A percentile compares a stretch with the other conserved stretches of the same genome.
Evolutionary conservation across 768 basidiomycete genomes (phyloP).

Genomic region (Amanita inopinata): DNA sequence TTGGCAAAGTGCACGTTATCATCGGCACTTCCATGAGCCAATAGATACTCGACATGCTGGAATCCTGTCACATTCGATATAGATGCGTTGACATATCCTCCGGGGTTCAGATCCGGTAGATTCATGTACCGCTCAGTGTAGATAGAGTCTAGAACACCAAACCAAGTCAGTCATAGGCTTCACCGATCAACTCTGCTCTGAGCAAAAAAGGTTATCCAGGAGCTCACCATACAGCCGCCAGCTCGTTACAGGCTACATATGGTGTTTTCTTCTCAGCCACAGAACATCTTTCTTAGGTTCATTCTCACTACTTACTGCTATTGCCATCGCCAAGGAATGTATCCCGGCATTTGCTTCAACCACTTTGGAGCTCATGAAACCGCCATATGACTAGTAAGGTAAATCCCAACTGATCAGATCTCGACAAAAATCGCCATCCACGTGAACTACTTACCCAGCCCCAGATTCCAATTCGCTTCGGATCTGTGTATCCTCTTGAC

Average conservation of each 20-base stretch:
- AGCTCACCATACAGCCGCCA: conserved; percentile 73
- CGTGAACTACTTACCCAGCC: conserved; percentile 68
- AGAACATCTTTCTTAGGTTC: background rate
- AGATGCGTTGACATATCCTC: conserved; percentile 85
- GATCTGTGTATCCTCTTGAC: conserved; percentile 80
- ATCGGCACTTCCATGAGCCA: conserved; percentile 91
- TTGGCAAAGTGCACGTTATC: conserved; percentile 97
- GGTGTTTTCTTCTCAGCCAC: conserved; percentile 3
- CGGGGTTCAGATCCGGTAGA: conserved; percentile 64
- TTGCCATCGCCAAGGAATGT: conserved; percentile 84
- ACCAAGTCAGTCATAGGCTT: conserved; percentile 1
- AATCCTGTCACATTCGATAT: conserved; percentile 87
- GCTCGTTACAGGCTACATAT: conserved; percentile 69
- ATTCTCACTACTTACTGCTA: conserved; percentile 53
- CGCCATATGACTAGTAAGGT: conserved; percentile 73
- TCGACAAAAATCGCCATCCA: background rate
- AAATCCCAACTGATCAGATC: background rate
- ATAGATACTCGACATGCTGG: conserved; percentile 64
- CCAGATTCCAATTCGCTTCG: conserved; percentile 88
- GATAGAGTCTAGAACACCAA: conserved; percentile 58
- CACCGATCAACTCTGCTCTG: background rate
- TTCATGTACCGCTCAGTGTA: conserved; percentile 99
- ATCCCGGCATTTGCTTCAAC: conserved; percentile 85
- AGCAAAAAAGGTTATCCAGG: background rate
- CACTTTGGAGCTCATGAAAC: conserved; percentile 92